Conservation (phyloP, 129 eudicot species). For the Logfia minima region DNA sequence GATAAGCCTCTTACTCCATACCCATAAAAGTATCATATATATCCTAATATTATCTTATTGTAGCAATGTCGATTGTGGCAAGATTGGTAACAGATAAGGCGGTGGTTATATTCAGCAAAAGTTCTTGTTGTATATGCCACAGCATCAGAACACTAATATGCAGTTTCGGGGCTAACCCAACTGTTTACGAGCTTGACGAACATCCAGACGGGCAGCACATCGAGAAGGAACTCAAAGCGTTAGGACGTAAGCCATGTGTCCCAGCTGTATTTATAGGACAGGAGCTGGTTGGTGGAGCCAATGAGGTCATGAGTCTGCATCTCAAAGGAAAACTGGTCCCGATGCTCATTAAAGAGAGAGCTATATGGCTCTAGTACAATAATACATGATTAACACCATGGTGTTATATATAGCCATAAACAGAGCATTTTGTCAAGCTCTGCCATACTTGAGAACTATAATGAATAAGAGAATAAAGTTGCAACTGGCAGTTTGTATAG, state of each 20-base stretch:
- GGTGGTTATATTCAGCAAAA: conserved; percentile 38
- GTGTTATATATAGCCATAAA: not conserved
- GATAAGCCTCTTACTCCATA: not conserved
- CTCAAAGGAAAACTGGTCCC: not conserved
- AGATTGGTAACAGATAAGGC: too few species aligned
- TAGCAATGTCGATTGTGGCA: conserved; percentile 37
- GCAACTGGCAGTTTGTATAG: not conserved
- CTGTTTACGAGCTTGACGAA: conserved; percentile 31
- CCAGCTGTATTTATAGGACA: conserved; percentile 62
- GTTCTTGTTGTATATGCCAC: too few species aligned
- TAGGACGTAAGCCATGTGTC: conserved; percentile 43
- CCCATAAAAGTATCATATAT: conserved; percentile 7
- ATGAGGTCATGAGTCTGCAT: conserved; percentile 47
- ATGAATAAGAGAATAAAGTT: not conserved
- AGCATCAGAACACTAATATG: too few species aligned
- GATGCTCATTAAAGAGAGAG: not conserved
- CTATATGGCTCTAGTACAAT: not conserved
- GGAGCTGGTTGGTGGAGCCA: conserved; percentile 43
- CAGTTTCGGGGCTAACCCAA: conserved; percentile 53
- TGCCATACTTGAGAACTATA: not conserved
- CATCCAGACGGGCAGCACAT: too few species aligned
- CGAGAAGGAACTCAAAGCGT: not conserved
- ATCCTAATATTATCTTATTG: not conserved
- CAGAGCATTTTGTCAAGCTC: not conserved
- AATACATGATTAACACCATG: not conserved